Conservation (phyloP, 441 rosid genomes). For the Pelargonium australe region DNA sequence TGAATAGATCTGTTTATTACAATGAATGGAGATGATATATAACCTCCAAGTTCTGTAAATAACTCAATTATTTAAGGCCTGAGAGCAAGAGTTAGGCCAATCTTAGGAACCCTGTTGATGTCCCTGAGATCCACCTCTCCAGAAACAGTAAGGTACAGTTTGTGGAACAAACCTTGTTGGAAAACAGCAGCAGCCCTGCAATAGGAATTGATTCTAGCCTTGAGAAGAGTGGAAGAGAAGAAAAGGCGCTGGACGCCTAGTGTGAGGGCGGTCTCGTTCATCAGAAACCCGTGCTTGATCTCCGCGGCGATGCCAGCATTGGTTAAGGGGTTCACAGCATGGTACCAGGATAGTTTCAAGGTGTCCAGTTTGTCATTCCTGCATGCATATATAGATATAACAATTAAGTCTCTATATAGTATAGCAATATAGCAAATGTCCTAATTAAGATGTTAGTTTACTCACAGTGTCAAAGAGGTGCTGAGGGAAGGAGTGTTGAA, state of each 20-base stretch:
- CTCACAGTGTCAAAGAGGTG: constrained; percentile 49
- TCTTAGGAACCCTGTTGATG: constrained; percentile 27
- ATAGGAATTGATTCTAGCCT: constrained; percentile 37
- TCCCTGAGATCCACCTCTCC: constrained; percentile 37
- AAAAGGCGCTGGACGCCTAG: constrained; percentile 40
- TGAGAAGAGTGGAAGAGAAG: constrained; percentile 35
- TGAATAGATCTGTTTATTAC: too few species aligned
- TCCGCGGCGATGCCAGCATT: constrained; percentile 49
- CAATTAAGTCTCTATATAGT: too few species aligned
- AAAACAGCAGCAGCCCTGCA: constrained; percentile 35
- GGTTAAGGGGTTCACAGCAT: constrained; percentile 28
- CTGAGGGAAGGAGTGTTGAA: constrained; percentile 28
- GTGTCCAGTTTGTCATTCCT: constrained; percentile 41
- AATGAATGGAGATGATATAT: background rate
- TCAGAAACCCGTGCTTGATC: constrained; percentile 30
- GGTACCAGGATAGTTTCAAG: constrained; percentile 32
- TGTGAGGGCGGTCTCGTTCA: constrained; percentile 21
- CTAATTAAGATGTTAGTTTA: too few species aligned
- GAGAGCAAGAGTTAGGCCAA: constrained; percentile 38
- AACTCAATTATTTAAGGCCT: constrained; percentile 20
- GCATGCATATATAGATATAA: too few species aligned
- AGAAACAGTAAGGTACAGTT: constrained; percentile 26
- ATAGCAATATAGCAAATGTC: too few species aligned
- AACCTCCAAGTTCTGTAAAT: background rate
- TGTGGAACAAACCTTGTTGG: constrained; percentile 31